Percentiles rank a stretch among this genome's conserved stretches.
Conservation (phyloP, 305 asterid species). For the Ilex paraguariensis region DNA sequence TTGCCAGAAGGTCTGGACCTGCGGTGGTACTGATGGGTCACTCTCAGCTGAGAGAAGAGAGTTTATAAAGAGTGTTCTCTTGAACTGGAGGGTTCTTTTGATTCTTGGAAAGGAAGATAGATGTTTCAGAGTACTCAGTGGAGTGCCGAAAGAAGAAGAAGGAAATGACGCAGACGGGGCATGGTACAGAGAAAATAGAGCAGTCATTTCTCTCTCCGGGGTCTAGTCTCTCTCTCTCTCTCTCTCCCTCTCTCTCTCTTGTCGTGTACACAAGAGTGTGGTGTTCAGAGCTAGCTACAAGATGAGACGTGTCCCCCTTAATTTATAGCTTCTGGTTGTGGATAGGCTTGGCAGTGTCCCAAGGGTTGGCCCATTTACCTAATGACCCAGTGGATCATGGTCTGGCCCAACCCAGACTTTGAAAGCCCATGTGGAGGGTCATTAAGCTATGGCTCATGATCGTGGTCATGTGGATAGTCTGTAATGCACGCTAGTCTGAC, state of each 20-base stretch:
- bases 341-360: no score
- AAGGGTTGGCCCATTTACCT: no score
- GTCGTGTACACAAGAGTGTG: background rate
- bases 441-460: no score
- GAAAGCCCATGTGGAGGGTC: no score
- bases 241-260: no score
- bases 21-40: constrained; percentile 49
- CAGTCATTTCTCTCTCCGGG: constrained; percentile 30
- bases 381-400: no score
- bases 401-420: no score
- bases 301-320: no score
- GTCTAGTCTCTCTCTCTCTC: constrained; percentile 1
- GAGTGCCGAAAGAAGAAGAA: constrained; percentile 24
- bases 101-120: constrained; percentile 19
- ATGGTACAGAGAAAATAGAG: constrained; percentile 33
- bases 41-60: constrained; percentile 35
- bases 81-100: constrained; percentile 26
- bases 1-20: constrained; percentile 74
- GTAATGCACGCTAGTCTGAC: no score
- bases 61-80: constrained; percentile 28
- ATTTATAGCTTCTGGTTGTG: no score
- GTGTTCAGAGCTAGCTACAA: constrained; percentile 6
- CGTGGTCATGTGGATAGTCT: no score
- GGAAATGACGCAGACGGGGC: constrained; percentile 5
- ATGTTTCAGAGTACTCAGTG: constrained; percentile 20